Base-by-base conservation (phyloP, 495 filamentous ascomycete genomes). In the Cercophora scortea region DNA sequence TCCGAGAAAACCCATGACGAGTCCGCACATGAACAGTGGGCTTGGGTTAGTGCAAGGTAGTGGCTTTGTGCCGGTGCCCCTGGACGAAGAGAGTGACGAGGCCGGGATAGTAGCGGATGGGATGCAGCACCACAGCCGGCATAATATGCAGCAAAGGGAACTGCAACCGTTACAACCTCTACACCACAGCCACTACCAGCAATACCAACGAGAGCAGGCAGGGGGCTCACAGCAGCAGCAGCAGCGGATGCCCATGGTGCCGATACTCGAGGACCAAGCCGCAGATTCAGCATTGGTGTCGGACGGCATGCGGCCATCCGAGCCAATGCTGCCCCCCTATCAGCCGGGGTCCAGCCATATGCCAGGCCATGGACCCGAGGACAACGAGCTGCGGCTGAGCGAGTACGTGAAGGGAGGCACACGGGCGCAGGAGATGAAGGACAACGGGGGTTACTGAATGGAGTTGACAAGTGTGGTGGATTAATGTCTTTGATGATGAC, bases 321-420 rank as follows among this genome's bases (percentile, higher is more conserved):
- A 52, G 36, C 25, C 47, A n/a, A 50, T 58, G 34, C 46, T 62
- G 10, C 63, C 63, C 10, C 61, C 61, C 0, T 66, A 66, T 49
- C 43, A 47, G 35, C 61, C 41, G 32, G 53, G 33, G 40, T 52
- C n/a, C 50, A 54, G 50, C 13, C 58, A 58, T 34, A 72, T 71
- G 69, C 48, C 49, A 6, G 69, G 67, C n/a, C 67, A 72, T 40
- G 64, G 60, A 39, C 47, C 51, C 32, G 65, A 67, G 51, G 58
- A 54, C 13, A 69, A 70, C 42, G 67, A 72, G 35, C 62, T 70
- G 63, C 57, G 65, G 17, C 51, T 70, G 49, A 69, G 66, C 51
- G 69, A 58, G 0, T 70, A 72, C 33, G 64, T 71, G 40, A 71
- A 71, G 45, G 68, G 68, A 12, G 55, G 63, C 49, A 65, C 64